Evolutionary conservation across 805 yeast genomes (phyloP).

Genomic region (Sugiyamaella marilandica): DNA sequence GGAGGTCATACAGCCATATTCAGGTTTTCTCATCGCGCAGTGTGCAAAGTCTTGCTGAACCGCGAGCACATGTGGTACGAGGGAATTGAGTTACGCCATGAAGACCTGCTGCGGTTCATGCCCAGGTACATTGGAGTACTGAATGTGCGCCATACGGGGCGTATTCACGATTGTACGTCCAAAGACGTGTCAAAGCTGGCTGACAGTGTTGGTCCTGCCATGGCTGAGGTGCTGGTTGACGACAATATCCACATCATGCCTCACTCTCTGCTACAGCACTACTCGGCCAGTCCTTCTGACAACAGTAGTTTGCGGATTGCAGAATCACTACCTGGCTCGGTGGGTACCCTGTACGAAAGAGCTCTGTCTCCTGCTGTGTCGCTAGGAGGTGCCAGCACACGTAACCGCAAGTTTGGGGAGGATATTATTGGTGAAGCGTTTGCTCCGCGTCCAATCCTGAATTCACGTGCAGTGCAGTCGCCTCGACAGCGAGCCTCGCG

Average conservation of each 20-base stretch:
- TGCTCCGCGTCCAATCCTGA: conserved; percentile 38
- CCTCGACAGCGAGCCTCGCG: conserved; percentile 1
- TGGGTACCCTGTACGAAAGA: not conserved
- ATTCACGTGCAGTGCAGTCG: not conserved
- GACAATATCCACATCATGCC: conserved; percentile 93
- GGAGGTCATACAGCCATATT: conserved; percentile 99
- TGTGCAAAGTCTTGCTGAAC: conserved; percentile 87
- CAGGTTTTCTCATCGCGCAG: conserved; percentile 84
- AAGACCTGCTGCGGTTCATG: conserved; percentile 76
- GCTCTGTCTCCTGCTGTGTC: conserved; percentile 27
- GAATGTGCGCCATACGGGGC: conserved; percentile 71
- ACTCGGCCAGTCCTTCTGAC: conserved; percentile 42
- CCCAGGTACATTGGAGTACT: conserved; percentile 92
- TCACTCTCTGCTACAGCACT: conserved; percentile 63
- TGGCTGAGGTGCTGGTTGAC: conserved; percentile 72
- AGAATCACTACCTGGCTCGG: conserved; percentile 7
- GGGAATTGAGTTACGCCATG: conserved; percentile 71
- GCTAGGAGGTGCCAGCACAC: conserved; percentile 55
- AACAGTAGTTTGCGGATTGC: conserved; percentile 5
- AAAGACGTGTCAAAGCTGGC: not conserved
- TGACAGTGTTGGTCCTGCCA: conserved; percentile 38
- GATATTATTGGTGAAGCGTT: conserved; percentile 69
- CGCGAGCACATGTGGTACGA: conserved; percentile 92
- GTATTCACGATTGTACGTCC: conserved; percentile 30
- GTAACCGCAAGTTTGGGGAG: conserved; percentile 68